phyloP scores from a whole-genome alignment of 2,329 filamentous ascomycete genomes.

The Grosmannia penicillata region DNA sequence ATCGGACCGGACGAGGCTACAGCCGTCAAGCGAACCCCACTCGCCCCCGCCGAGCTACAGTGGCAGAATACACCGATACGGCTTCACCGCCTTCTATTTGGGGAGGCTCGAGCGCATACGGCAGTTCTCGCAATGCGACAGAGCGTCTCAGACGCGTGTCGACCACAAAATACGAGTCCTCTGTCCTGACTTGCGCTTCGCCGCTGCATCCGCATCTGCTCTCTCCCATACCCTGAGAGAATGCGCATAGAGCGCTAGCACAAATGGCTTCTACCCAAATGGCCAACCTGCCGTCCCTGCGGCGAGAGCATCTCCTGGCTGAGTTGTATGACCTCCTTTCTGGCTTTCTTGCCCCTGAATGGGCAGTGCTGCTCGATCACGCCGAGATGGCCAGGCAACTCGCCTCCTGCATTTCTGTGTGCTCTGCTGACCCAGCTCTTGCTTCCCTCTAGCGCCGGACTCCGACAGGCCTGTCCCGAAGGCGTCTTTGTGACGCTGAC shows the following conservation, averaged over 20 bases:
- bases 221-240: too few relatives aligned
- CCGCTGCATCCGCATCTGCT: neutral
- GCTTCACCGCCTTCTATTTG: slow-evolving; percentile 1
- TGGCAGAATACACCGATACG: neutral
- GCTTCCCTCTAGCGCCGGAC: slow-evolving; percentile 60
- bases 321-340: slow-evolving; percentile 53
- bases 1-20: neutral
- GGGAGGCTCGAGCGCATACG: neutral
- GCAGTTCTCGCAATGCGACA: too few relatives aligned
- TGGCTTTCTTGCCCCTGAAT: neutral
- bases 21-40: neutral
- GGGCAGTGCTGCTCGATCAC: too few relatives aligned
- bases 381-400: too few relatives aligned
- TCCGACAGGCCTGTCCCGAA: slow-evolving; percentile 70
- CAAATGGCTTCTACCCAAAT: slow-evolving; percentile 33
- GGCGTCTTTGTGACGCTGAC: slow-evolving; percentile 79
- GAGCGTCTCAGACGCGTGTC: too few relatives aligned
- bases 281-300: slow-evolving; percentile 37
- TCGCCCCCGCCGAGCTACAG: neutral
- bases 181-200: neutral
- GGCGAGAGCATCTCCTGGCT: slow-evolving; percentile 61
- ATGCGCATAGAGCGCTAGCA: too few relatives aligned
- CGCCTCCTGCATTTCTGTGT: neutral
- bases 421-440: slow-evolving; percentile 4
- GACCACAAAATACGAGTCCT: neutral